A percentile compares a stretch with the other conserved stretches of the same genome.
phyloP scores from a whole-genome alignment of 2,329 filamentous ascomycete species.

The Claviceps spartinae region DNA sequence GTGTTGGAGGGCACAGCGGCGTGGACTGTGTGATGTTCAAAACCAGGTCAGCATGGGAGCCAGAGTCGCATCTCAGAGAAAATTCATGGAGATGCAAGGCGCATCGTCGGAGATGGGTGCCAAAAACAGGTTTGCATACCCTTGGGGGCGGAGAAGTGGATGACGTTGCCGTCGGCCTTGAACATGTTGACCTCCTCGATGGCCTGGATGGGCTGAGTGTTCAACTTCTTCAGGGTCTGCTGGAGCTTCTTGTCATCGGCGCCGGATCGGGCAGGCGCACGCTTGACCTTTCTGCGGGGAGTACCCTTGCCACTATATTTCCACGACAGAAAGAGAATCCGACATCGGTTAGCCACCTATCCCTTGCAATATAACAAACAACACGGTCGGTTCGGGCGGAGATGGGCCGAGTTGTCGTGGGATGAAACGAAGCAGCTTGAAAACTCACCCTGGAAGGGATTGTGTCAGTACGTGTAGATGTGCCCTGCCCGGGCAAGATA shows the following conservation, averaged over 20 bases:
- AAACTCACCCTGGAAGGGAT: slow-evolving; percentile 22
- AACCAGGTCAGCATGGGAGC: background rate
- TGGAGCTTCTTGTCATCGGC: slow-evolving; percentile 99
- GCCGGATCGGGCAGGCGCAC: slow-evolving; percentile 80
- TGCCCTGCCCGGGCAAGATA: background rate
- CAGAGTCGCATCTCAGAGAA: no score
- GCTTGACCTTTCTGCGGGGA: slow-evolving; percentile 95
- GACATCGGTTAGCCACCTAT: slow-evolving; percentile 12
- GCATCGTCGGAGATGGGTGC: background rate
- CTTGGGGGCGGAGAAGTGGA: slow-evolving; percentile 96
- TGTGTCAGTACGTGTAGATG: slow-evolving; percentile 1
- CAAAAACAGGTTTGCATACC: slow-evolving; percentile 43
- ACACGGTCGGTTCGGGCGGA: no score
- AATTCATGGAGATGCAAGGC: no score
- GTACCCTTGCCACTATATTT: slow-evolving; percentile 77
- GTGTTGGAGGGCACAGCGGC: slow-evolving; percentile 96
- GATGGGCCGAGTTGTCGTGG: background rate
- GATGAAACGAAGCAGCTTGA: background rate
- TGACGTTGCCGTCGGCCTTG: slow-evolving; percentile 99
- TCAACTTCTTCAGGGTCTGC: slow-evolving; percentile 94
- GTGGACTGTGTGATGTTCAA: slow-evolving; percentile 51
- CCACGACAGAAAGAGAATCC: slow-evolving; percentile 5
- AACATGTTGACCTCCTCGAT: slow-evolving; percentile 99
- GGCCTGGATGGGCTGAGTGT: slow-evolving; percentile 97
- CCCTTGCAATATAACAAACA: no score